Percentiles rank a stretch among this genome's conserved stretches.
Evolutionary conservation across 2,329 filamentous ascomycete genomes (phyloP).

Genomic region (Hypomyces rosellus): DNA sequence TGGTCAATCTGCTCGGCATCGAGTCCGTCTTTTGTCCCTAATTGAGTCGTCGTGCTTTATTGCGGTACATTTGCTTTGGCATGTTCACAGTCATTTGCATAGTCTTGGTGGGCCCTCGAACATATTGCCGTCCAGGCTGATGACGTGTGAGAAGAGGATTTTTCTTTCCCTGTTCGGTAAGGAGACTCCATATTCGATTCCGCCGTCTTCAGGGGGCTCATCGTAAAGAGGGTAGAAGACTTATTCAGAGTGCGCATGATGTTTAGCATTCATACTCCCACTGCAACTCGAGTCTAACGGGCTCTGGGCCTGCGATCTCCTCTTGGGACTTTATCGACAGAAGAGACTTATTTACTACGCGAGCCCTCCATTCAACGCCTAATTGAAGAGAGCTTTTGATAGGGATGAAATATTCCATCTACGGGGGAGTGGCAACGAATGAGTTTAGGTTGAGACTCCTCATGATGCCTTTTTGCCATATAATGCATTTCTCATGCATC

Average conservation of each 20-base stretch:
- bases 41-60: conserved; percentile 43
- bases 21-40: conserved; percentile 40
- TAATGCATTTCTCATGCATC: neutral
- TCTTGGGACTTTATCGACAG: conserved; percentile 42
- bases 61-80: conserved; percentile 33
- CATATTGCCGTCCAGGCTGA: conserved; percentile 43
- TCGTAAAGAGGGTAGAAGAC: conserved; percentile 69
- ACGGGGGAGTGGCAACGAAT: conserved; percentile 62
- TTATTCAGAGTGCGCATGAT: conserved; percentile 58
- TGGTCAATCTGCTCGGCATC: conserved; percentile 64
- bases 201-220: conserved; percentile 64
- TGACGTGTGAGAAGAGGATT: conserved; percentile 32
- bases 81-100: conserved; percentile 30
- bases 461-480: conserved; percentile 15
- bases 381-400: conserved; percentile 71
- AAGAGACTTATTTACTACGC: conserved; percentile 49
- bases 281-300: conserved; percentile 27
- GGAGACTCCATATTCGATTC: conserved; percentile 45
- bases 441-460: conserved; percentile 25
- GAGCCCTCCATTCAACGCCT: conserved; percentile 59
- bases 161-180: conserved; percentile 26
- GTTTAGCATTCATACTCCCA: conserved; percentile 52
- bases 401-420: conserved; percentile 77
- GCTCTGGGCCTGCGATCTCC: neutral
- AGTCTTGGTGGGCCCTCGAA: conserved; percentile 37